phyloP scores from a whole-genome alignment of 768 basidiomycete species.

The Postia placenta region DNA sequence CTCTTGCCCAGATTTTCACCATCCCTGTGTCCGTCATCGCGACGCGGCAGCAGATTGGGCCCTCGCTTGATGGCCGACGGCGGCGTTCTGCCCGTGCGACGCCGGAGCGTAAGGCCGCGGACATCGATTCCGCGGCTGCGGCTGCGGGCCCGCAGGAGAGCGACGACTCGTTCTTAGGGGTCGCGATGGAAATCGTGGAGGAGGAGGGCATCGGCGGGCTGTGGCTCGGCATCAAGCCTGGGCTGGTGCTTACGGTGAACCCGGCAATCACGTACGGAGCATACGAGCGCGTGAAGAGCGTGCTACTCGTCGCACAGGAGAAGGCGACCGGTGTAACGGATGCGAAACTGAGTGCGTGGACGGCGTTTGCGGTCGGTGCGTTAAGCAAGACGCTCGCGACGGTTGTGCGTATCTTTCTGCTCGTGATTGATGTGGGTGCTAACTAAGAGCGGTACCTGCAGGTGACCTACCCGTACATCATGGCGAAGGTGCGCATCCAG shows the following conservation, averaged over 20 bases:
- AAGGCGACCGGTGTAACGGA: constrained; percentile 28
- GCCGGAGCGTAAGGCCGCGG: background rate
- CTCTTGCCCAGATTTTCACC: constrained; percentile 94
- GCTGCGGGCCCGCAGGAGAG: constrained; percentile 20
- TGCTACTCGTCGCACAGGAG: constrained; percentile 53
- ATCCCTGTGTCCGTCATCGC: constrained; percentile 98
- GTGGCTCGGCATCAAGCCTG: constrained; percentile 91
- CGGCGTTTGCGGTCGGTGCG: constrained; percentile 85
- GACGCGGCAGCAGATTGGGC: constrained; percentile 90
- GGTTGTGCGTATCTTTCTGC: constrained; percentile 49
- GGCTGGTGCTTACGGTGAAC: constrained; percentile 92
- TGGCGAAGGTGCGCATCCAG: constrained; percentile 95
- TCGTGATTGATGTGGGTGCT: background rate
- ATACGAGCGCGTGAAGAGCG: constrained; percentile 84
- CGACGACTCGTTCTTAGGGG: constrained; percentile 72
- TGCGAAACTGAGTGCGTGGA: constrained; percentile 68
- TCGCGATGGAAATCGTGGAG: constrained; percentile 80
- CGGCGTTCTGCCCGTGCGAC: background rate
- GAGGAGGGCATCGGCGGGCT: constrained; percentile 85
- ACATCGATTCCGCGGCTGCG: constrained; percentile 5
- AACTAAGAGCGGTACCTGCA: constrained; percentile 26
- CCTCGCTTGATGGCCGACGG: constrained; percentile 22
- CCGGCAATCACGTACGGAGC: constrained; percentile 97
- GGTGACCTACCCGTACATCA: constrained; percentile 95
- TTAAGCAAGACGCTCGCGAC: constrained; percentile 94